Conservation (phyloP, 495 filamentous ascomycete species). For the Xylaria intraflava region DNA sequence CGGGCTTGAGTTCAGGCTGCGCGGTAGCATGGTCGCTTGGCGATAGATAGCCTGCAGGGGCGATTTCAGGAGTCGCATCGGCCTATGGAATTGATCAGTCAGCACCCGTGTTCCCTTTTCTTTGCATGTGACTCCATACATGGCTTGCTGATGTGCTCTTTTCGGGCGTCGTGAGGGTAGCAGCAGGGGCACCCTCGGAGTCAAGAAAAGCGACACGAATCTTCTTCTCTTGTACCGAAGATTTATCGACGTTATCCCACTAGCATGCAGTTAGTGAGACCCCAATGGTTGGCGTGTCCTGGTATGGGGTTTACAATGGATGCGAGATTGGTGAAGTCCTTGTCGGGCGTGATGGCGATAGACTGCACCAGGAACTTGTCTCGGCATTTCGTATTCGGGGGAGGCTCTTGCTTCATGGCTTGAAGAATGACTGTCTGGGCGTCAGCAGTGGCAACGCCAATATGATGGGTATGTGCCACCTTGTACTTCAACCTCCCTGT, state of each 20-base stretch:
- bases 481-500: conserved; percentile 83
- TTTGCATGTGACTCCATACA: conserved; percentile 10
- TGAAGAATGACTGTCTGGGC: conserved; percentile 71
- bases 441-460: conserved; percentile 17
- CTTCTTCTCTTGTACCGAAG: conserved; percentile 81
- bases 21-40: conserved; percentile 12
- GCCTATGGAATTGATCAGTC: conserved; percentile 1
- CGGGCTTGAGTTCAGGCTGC: conserved; percentile 37
- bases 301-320: conserved; percentile 58
- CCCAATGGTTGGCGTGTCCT: neutral
- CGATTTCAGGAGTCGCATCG: conserved; percentile 17
- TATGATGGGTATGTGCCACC: conserved; percentile 48
- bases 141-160: conserved; percentile 17
- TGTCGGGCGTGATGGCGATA: conserved; percentile 73
- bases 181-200: conserved; percentile 39
- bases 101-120: neutral
- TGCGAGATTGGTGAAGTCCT: conserved; percentile 70
- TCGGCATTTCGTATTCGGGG: conserved; percentile 77
- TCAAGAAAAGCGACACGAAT: conserved; percentile 85
- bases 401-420: conserved; percentile 93
- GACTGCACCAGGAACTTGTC: conserved; percentile 99
- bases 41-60: conserved; percentile 23
- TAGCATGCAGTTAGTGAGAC: conserved; percentile 26
- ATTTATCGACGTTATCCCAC: conserved; percentile 74
- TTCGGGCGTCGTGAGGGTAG: conserved; percentile 16